phyloP scores from a whole-genome alignment of 2,329 filamentous ascomycete species.

The Plectosphaerella cucumerina region DNA sequence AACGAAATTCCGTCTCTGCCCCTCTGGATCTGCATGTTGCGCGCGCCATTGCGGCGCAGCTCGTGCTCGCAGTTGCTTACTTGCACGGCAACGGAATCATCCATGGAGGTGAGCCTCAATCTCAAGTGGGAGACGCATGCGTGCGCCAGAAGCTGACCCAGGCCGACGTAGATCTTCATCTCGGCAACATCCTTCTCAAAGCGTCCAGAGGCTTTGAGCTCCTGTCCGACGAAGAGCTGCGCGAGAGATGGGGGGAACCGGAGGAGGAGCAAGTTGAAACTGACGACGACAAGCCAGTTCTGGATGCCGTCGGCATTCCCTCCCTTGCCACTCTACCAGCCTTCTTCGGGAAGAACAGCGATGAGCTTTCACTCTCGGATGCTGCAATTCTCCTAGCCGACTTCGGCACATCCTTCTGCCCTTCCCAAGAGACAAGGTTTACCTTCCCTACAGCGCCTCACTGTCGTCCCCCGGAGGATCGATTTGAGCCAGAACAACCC shows the following conservation, averaged over 20 bases:
- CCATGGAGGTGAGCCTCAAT: constrained; percentile 15
- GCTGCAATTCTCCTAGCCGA: constrained; percentile 17
- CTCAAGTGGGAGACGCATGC: too few species aligned
- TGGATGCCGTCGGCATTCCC: too few species aligned
- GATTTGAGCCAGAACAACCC: constrained; percentile 21
- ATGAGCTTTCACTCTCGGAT: constrained; percentile 19
- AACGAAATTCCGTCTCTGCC: constrained; percentile 5
- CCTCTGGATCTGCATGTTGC: constrained; percentile 12
- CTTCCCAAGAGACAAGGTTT: constrained; percentile 8
- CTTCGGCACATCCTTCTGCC: constrained; percentile 25
- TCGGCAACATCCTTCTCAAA: constrained; percentile 1
- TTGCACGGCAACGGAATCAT: constrained; percentile 16
- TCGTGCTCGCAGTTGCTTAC: constrained; percentile 16
- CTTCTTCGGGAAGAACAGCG: constrained; percentile 13
- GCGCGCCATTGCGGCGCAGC: constrained; percentile 12
- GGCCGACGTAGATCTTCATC: background rate
- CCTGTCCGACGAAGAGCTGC: background rate
- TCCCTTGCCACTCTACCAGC: too few species aligned
- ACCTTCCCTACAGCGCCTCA: constrained; percentile 17
- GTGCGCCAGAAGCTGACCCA: too few species aligned
- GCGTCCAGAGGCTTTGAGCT: background rate
- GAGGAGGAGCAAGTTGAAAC: background rate
- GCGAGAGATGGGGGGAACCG: background rate
- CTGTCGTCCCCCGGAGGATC: constrained; percentile 20
- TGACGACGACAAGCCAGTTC: background rate